Evolutionary conservation across 148 eudicot genomes (phyloP).

Genomic region (Chenopodium suecicum): DNA sequence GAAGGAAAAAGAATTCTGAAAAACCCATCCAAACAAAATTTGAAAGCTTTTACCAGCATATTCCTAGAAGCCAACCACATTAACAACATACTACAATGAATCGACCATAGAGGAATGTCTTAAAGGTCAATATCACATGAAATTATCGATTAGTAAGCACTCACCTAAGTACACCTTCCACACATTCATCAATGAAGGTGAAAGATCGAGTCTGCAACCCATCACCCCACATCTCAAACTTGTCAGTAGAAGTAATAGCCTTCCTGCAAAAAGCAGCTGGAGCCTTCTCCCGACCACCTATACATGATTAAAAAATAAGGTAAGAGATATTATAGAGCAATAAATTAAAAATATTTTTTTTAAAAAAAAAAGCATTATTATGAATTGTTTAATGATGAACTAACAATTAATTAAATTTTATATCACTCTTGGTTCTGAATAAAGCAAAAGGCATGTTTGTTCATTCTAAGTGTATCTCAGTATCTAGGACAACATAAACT

Average conservation of each 20-base stretch:
- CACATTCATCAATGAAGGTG: constrained; percentile 62
- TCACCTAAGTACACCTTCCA: constrained; percentile 61
- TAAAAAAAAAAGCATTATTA: not conserved
- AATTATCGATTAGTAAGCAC: not conserved
- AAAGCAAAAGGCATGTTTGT: not conserved
- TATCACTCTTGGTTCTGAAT: not conserved
- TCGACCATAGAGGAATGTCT: not conserved
- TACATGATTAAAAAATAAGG: not conserved
- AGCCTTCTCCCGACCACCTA: constrained; percentile 60
- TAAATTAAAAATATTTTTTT: not conserved
- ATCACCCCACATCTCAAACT: constrained; percentile 66
- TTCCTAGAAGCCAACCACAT: not conserved
- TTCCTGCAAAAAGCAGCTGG: constrained; percentile 63
- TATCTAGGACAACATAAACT: not conserved
- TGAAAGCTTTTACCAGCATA: not conserved
- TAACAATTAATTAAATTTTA: not conserved
- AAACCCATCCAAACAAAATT: not conserved
- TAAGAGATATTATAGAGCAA: not conserved
- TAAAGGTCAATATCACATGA: not conserved
- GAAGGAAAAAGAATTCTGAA: not conserved
- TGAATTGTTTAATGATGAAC: not conserved
- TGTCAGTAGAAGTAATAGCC: constrained; percentile 47
- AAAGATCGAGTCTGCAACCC: constrained; percentile 55
- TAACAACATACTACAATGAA: not conserved
- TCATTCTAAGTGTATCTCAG: not conserved